Percentiles rank a stretch among this genome's conserved stretches.
Evolutionary conservation across 2,329 filamentous ascomycete species (phyloP).

Genomic region (Clonostachys chloroleuca): DNA sequence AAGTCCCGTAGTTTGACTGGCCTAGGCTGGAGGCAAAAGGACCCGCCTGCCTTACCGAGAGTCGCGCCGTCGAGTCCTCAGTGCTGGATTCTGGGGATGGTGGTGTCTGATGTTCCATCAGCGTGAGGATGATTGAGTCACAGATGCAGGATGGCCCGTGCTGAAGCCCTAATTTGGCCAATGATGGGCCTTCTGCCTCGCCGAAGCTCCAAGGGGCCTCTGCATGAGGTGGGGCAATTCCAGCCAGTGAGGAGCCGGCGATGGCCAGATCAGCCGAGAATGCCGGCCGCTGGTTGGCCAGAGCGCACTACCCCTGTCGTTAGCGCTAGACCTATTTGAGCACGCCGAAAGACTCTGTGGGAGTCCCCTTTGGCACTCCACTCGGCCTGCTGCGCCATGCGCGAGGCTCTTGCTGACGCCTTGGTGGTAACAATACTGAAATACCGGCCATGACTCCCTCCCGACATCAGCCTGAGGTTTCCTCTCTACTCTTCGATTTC

Average conservation of each 20-base stretch:
- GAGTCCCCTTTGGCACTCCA: slow-evolving; percentile 10
- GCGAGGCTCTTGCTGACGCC: slow-evolving; percentile 1
- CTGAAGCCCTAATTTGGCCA: too few species aligned
- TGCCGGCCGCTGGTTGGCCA: not conserved
- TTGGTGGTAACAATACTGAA: slow-evolving; percentile 14
- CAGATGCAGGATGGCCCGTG: too few species aligned
- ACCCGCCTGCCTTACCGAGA: too few species aligned
- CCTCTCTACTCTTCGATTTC: slow-evolving; percentile 10
- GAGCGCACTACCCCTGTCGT: slow-evolving; percentile 9
- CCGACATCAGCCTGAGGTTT: slow-evolving; percentile 22
- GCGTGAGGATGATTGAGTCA: too few species aligned
- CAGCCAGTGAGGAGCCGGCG: slow-evolving; percentile 16
- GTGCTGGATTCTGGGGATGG: too few species aligned
- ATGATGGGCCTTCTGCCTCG: slow-evolving; percentile 2
- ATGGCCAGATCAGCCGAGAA: not conserved
- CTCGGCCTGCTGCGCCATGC: slow-evolving; percentile 18
- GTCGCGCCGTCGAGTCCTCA: too few species aligned
- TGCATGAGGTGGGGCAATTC: slow-evolving; percentile 12
- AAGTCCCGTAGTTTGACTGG: too few species aligned
- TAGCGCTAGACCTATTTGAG: slow-evolving; percentile 27
- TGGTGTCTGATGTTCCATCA: too few species aligned
- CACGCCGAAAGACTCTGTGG: slow-evolving; percentile 36
- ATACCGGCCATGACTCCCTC: slow-evolving; percentile 25
- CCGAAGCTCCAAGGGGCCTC: slow-evolving; percentile 23
- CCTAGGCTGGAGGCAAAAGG: too few species aligned